A percentile compares a stretch with the other conserved stretches of the same genome.
These are phyloP conservation scores for Lithospermum erythrorhizon DNA, from an alignment of 257 asterid genomes.

Conservation along the genomic window DNA sequence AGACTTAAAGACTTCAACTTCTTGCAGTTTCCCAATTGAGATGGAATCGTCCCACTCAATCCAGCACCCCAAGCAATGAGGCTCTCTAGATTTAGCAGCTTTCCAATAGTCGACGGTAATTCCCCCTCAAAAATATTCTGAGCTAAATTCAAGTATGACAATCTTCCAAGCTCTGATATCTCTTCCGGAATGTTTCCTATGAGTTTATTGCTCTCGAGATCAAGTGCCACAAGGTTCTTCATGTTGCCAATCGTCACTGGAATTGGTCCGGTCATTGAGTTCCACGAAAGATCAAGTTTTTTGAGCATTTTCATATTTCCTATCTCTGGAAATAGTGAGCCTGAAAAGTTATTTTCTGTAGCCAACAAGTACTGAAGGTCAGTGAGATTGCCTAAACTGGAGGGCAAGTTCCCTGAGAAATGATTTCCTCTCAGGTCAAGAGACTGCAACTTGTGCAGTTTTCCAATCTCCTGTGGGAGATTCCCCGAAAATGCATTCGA, in stretches of 20 bases:
- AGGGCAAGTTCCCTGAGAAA: constrained; percentile 51
- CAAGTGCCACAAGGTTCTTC: constrained; percentile 30
- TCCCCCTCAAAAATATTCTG: constrained; percentile 41
- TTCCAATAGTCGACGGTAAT: constrained; percentile 49
- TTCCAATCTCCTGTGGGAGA: constrained; percentile 48
- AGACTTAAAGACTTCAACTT: constrained; percentile 39
- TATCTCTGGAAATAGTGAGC: constrained; percentile 31
- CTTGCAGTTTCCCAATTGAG: constrained; percentile 43
- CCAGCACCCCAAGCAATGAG: constrained; percentile 46
- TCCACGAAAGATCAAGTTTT: constrained; percentile 45
- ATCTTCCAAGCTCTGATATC: constrained; percentile 30
- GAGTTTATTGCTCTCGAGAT: constrained; percentile 44
- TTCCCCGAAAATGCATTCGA: constrained; percentile 45
- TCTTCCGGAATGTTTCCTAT: constrained; percentile 44
- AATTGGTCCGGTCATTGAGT: constrained; percentile 36
- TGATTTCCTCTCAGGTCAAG: constrained; percentile 54
- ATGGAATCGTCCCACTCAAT: constrained; percentile 48
- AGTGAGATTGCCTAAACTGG: constrained; percentile 36
- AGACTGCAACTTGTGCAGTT: constrained; percentile 32
- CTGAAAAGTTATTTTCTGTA: constrained; percentile 39
- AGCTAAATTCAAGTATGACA: constrained; percentile 46
- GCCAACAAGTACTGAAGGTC: constrained; percentile 38
- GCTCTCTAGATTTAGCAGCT: constrained; percentile 31
- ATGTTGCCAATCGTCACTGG: constrained; percentile 39
- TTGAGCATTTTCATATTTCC: constrained; percentile 36